Evolutionary conservation across 345 rosid species (phyloP).

Genomic region (Linum trigynum): DNA sequence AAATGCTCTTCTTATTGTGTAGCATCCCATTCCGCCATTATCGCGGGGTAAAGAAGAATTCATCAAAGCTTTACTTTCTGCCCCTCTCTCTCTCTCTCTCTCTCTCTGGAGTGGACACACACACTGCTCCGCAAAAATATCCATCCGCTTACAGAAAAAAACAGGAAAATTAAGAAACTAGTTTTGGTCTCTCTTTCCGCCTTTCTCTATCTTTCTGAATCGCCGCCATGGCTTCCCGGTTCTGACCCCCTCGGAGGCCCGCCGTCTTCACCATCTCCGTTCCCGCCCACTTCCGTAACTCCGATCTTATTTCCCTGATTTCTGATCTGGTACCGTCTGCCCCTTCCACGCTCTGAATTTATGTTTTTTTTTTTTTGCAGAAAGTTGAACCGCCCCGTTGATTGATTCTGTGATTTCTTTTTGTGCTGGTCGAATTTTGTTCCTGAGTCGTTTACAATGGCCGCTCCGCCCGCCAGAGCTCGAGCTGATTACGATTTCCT

Average conservation of each 20-base stretch:
- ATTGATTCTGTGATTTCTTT: neutral
- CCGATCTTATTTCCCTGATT: neutral
- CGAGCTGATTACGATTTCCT: constrained; percentile 7
- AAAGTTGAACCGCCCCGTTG: no score
- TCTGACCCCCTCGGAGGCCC: no score
- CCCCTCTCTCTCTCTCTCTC: neutral
- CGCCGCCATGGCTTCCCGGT: neutral
- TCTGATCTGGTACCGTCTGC: neutral
- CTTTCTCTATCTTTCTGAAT: neutral
- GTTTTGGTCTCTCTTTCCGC: neutral
- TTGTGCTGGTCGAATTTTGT: neutral
- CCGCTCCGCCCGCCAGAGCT: constrained; percentile 4
- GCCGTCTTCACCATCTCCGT: no score
- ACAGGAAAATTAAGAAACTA: no score
- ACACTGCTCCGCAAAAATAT: no score
- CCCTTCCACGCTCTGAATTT: neutral
- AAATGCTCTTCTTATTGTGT: no score
- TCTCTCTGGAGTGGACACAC: no score
- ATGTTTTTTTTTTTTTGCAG: neutral
- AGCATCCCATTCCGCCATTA: neutral
- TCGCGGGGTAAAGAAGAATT: neutral
- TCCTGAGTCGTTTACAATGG: neutral
- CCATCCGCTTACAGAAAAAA: no score
- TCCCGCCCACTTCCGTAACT: no score
- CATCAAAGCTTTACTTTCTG: neutral